Evolutionary conservation across 148 eudicot species (phyloP).

Genomic region (Spergularia marina): DNA sequence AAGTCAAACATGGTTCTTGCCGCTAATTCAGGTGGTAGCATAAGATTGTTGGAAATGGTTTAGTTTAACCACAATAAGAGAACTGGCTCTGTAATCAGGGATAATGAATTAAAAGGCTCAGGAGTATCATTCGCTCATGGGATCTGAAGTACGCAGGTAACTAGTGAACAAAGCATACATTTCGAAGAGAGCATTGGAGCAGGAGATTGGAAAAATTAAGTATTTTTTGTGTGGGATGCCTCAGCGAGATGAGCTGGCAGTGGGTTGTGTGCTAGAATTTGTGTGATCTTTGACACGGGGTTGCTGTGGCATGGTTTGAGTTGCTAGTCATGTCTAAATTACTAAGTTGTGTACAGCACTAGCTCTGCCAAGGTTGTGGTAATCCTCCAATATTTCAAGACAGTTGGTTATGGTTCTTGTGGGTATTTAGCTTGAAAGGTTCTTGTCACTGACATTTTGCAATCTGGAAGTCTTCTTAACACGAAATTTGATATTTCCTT

Average conservation of each 20-base stretch:
- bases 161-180: background rate
- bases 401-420: background rate
- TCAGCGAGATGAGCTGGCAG: background rate
- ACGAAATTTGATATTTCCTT: background rate
- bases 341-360: background rate
- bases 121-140: background rate
- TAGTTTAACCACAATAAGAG: conserved; percentile 5
- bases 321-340: background rate
- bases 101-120: background rate
- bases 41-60: conserved; percentile 45
- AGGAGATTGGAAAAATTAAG: background rate
- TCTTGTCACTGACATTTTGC: background rate
- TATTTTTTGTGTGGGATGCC: background rate
- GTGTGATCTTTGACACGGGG: background rate
- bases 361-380: too few species aligned
- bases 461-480: background rate
- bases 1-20: conserved; percentile 52
- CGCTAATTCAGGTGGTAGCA: conserved; percentile 55
- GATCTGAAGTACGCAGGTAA: background rate
- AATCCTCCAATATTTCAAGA: background rate
- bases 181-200: background rate
- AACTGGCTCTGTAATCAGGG: conserved; percentile 1
- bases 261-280: background rate
- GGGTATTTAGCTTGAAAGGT: background rate
- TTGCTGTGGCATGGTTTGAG: background rate